These are phyloP conservation scores for Suhomyces prunicola DNA, from an alignment of 805 yeast species.

Conservation along the genomic window DNA sequence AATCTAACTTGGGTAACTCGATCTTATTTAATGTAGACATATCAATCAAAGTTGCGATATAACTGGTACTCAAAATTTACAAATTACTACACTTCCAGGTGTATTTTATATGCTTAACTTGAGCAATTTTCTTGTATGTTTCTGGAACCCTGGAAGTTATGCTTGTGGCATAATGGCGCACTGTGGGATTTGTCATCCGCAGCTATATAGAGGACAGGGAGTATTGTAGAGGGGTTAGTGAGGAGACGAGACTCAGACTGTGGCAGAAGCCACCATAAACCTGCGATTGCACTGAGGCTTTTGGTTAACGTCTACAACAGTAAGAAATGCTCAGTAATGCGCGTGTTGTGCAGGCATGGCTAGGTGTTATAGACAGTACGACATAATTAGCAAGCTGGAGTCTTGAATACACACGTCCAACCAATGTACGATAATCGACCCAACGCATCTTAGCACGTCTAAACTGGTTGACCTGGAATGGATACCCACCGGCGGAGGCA, in stretches of 20 bases:
- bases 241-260: neutral
- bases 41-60: too few relatives aligned
- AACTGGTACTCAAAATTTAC: too few relatives aligned
- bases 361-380: neutral
- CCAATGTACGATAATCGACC: too few relatives aligned
- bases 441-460: too few relatives aligned
- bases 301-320: too few relatives aligned
- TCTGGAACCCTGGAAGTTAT: slow-evolving; percentile 6
- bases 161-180: neutral
- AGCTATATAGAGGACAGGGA: neutral
- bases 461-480: too few relatives aligned
- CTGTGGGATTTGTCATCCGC: neutral
- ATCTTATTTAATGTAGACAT: slow-evolving; percentile 7
- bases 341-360: too few relatives aligned
- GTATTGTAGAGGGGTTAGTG: too few relatives aligned
- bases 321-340: too few relatives aligned
- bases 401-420: too few relatives aligned
- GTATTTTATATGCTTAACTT: neutral
- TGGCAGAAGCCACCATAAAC: neutral
- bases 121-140: neutral
- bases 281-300: neutral
- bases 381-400: too few relatives aligned
- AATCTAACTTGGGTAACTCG: slow-evolving; percentile 42
- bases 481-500: too few relatives aligned
- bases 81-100: neutral